These are phyloP conservation scores for Agaricus sinodeliciosus DNA, from an alignment of 768 basidiomycete genomes.

Conservation along the genomic window DNA sequence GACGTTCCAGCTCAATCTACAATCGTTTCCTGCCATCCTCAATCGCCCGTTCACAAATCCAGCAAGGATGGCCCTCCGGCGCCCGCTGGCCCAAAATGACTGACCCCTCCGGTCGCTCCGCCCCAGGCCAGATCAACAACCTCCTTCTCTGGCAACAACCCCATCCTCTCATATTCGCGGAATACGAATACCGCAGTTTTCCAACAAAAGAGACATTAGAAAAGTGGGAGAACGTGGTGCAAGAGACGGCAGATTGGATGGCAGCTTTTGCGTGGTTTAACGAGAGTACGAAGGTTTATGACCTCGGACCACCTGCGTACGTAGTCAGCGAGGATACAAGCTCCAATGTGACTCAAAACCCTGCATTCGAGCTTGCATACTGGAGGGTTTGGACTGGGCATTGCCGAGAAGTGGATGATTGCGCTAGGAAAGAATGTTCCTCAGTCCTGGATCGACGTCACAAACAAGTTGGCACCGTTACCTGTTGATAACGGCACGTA, in stretches of 20 bases:
- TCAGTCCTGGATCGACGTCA: slow-evolving; percentile 35
- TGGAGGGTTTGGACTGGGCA: slow-evolving; percentile 44
- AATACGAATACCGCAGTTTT: slow-evolving; percentile 48
- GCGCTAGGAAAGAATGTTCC: slow-evolving; percentile 35
- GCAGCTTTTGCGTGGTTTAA: slow-evolving; percentile 49
- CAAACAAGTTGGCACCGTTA: slow-evolving; percentile 39
- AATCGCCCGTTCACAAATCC: slow-evolving; percentile 39
- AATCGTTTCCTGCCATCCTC: slow-evolving; percentile 40
- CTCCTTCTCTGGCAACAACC: slow-evolving; percentile 59
- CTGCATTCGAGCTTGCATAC: slow-evolving; percentile 54
- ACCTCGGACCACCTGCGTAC: slow-evolving; percentile 56
- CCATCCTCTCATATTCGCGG: slow-evolving; percentile 52
- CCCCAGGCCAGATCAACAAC: slow-evolving; percentile 57
- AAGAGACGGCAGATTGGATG: slow-evolving; percentile 56
- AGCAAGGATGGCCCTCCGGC: slow-evolving; percentile 46
- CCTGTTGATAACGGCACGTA: slow-evolving; percentile 47
- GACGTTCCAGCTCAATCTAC: slow-evolving; percentile 37
- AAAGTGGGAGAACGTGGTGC: slow-evolving; percentile 48
- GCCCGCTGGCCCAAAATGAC: slow-evolving; percentile 64
- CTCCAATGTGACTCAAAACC: slow-evolving; percentile 47
- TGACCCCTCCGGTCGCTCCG: slow-evolving; percentile 49
- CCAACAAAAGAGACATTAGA: slow-evolving; percentile 30
- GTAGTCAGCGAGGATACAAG: slow-evolving; percentile 50
- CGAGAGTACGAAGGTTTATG: slow-evolving; percentile 36
- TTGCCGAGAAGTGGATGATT: slow-evolving; percentile 44